phyloP scores from a whole-genome alignment of 2,329 filamentous ascomycete genomes.

The Penicillium digitatum region DNA sequence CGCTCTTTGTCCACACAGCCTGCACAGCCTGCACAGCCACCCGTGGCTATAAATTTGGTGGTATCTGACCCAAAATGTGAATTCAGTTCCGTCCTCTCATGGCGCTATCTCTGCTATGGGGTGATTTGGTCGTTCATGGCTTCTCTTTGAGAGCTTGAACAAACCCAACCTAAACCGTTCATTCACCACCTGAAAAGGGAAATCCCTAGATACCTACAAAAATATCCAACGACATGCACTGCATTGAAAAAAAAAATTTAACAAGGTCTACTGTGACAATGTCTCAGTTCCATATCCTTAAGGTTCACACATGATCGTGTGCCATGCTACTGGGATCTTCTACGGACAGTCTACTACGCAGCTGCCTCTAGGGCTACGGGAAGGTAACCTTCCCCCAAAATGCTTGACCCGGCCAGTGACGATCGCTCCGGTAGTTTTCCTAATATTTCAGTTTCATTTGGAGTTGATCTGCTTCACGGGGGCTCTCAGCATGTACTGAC shows the following conservation, averaged over 20 bases:
- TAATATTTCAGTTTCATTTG: background rate
- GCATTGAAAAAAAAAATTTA: background rate
- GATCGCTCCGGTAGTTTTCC: conserved; percentile 10
- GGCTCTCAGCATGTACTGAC: background rate
- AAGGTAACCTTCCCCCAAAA: background rate
- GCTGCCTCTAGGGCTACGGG: background rate
- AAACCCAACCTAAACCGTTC: background rate
- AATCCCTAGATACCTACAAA: background rate
- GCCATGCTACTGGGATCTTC: background rate
- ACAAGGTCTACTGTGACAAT: background rate
- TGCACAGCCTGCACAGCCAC: conserved; percentile 3
- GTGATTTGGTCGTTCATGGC: too few relatives aligned
- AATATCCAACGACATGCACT: background rate
- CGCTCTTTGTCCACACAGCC: background rate
- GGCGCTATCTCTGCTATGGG: background rate
- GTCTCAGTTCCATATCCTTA: background rate
- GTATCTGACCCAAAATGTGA: conserved; percentile 1
- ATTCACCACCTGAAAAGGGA: background rate
- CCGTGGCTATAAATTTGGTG: background rate
- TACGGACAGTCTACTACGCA: background rate
- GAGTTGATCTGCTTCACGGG: background rate
- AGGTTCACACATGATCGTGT: background rate
- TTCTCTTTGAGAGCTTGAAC: background rate
- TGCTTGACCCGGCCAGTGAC: conserved; percentile 11
- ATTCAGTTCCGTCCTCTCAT: background rate